Percentiles rank a stretch among this genome's conserved stretches.
Conservation (phyloP, 345 rosid species). For the Eucalyptus pauciflora region DNA sequence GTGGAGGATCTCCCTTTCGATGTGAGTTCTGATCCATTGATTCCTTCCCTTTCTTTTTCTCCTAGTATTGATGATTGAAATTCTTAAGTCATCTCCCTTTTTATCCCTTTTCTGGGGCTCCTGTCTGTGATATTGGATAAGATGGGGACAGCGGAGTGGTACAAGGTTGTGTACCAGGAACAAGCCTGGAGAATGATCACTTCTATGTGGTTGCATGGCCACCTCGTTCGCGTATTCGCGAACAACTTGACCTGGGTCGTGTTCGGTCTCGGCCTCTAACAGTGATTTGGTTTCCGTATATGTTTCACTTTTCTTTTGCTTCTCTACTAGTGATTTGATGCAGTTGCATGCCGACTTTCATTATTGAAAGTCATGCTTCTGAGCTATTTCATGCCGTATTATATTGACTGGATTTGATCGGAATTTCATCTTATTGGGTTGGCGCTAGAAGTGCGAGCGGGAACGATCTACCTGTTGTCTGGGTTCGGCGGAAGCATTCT, state of each 20-base stretch:
- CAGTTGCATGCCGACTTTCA: background rate
- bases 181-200: background rate
- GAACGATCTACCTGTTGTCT: constrained; percentile 52
- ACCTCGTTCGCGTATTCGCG: constrained; percentile 68
- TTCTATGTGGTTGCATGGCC: constrained; percentile 57
- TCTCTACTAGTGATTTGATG: background rate
- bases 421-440: background rate
- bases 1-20: constrained; percentile 15
- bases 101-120: background rate
- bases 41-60: no score
- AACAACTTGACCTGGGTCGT: constrained; percentile 68
- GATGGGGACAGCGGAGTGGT: constrained; percentile 74
- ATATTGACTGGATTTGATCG: background rate
- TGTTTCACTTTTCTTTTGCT: background rate
- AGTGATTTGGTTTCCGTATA: constrained; percentile 74
- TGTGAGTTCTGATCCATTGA: no score
- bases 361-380: background rate
- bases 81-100: no score
- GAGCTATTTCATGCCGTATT: background rate
- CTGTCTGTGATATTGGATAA: constrained; percentile 34
- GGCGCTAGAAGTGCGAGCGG: constrained; percentile 36
- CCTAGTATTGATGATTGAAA: no score
- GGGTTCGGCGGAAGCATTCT: constrained; percentile 76
- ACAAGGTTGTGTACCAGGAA: background rate
- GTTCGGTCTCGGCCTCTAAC: constrained; percentile 87